A percentile compares a stretch with the other conserved stretches of the same genome.
Conservation (phyloP, 2,329 filamentous ascomycete genomes). For the Cladosporium sp. region DNA sequence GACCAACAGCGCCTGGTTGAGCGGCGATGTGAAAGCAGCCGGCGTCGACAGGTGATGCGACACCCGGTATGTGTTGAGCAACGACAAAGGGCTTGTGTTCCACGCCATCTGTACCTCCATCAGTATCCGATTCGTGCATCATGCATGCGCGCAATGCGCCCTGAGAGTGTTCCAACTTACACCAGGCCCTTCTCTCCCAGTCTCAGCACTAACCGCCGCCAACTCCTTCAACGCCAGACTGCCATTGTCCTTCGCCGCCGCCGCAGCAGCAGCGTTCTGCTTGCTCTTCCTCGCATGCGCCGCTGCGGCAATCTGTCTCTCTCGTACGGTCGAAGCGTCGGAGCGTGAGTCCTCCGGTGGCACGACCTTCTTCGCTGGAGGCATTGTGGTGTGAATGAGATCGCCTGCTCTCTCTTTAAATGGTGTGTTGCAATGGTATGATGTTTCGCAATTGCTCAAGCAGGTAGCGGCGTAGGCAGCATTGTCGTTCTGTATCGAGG, state of each 20-base stretch:
- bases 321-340: constrained; percentile 42
- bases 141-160: not conserved
- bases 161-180: constrained; percentile 25
- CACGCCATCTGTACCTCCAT: constrained; percentile 70
- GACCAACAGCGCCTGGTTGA: constrained; percentile 54
- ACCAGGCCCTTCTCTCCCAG: constrained; percentile 26
- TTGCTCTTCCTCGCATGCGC: constrained; percentile 44
- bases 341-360: constrained; percentile 42
- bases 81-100: constrained; percentile 65
- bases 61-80: constrained; percentile 75
- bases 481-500: not conserved
- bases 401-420: not conserved
- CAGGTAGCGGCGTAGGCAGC: not conserved
- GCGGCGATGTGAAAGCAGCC: constrained; percentile 63
- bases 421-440: not conserved
- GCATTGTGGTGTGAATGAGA: constrained; percentile 34
- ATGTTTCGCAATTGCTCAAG: not conserved
- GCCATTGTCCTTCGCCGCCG: constrained; percentile 25
- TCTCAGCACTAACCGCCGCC: constrained; percentile 31
- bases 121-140: no score
- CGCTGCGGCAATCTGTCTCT: constrained; percentile 44
- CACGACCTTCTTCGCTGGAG: constrained; percentile 38
- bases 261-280: constrained; percentile 28
- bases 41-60: constrained; percentile 72
- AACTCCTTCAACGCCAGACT: constrained; percentile 34